Base-by-base conservation (phyloP, 2,329 filamentous ascomycete species). In the Sclerotinia glacialis region DNA sequence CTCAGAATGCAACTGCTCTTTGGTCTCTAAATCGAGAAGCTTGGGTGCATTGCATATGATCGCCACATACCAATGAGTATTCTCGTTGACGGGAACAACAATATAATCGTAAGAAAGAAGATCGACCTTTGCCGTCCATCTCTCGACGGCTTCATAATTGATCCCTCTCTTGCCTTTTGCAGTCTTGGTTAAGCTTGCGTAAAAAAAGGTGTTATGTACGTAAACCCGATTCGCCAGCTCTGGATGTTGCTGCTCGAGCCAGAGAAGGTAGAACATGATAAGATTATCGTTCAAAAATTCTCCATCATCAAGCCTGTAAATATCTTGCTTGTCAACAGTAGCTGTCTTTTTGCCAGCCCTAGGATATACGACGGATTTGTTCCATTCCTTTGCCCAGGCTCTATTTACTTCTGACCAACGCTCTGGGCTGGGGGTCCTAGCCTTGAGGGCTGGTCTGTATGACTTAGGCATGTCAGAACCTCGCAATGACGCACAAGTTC, bases 151-250 rank as follows among this genome's bases (percentile, higher is more conserved):
- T 34, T 90, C 86, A 75, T 97, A 97, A 73, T 96, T 93, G 78
- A 96, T 90, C 42, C 85, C 81, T 67, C 81, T 82, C 44, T 80
- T 78, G 46, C 85, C 81, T 67, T 82, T 82, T 21, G 78, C 77
- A 9, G 78, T 78, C 42, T 86, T 88, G 23, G 85, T 91, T 54
- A 98, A 82, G 58, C 88, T 89, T 26, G 89, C 86, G 75, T 91
- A 98, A 78, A 98, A 97, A 78, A 92, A 97, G 0, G 92, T 95
- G 76, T 93, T 98, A 80, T 96, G 94, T 72, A 97, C 90, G 76
- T 96, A 92, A 4, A 96, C 86, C 62, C 87, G 86, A 67, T 86
- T 81, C 0, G 87, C 79, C 5, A 88, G 72, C 55, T 86, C 80
- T 0, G 85, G 83, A 2, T 83, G 81, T 14, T 83, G 79, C 49